Conservation (phyloP, 148 eudicot genomes). For the Fallopia convolvulus region DNA sequence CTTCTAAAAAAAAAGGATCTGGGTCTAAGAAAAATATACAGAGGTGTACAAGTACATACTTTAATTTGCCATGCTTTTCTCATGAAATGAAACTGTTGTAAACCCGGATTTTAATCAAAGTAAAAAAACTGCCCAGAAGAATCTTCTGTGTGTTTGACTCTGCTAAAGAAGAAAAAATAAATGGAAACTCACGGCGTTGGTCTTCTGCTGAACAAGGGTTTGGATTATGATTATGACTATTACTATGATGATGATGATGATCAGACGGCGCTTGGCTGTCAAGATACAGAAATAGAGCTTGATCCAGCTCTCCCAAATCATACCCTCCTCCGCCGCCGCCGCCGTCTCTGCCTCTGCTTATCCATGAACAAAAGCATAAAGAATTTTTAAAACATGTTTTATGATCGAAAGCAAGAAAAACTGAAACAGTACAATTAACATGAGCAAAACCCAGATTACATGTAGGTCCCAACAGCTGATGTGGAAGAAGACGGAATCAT, state of each 20-base stretch:
- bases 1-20: background rate
- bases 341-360: constrained; percentile 5
- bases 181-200: constrained; percentile 49
- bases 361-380: background rate
- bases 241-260: background rate
- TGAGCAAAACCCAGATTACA: constrained; percentile 3
- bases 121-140: background rate
- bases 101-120: background rate
- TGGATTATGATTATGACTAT: background rate
- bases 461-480: background rate
- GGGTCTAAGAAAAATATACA: background rate
- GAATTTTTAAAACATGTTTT: background rate
- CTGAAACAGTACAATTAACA: too few relatives aligned
- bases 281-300: constrained; percentile 66
- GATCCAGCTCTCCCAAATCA: constrained; percentile 89
- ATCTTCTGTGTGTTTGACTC: background rate
- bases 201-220: constrained; percentile 38
- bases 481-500: constrained; percentile 18
- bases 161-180: background rate
- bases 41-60: background rate
- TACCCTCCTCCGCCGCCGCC: constrained; percentile 33
- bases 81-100: background rate
- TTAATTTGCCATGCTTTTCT: background rate
- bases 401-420: background rate
- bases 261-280: constrained; percentile 43